Percentiles rank a stretch among this genome's conserved stretches.
These are phyloP conservation scores for Aspergillus neotritici DNA, from an alignment of 2,329 filamentous ascomycete genomes.

Conservation along the genomic window DNA sequence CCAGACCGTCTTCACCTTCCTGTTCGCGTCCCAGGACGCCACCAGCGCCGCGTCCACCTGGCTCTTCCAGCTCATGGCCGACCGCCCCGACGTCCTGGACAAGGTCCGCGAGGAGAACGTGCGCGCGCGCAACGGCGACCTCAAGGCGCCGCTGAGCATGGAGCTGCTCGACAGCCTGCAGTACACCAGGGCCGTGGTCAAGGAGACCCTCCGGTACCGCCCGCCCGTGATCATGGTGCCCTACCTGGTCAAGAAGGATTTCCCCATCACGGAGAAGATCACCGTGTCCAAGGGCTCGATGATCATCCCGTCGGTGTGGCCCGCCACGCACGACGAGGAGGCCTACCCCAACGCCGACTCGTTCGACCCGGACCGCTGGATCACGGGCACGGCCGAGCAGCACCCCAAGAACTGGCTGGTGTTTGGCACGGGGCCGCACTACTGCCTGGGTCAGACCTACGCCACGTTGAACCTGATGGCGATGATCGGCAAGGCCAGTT, in stretches of 20 bases:
- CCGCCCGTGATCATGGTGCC: slow-evolving; percentile 97
- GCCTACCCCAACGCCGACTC: slow-evolving; percentile 84
- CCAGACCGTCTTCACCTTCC: slow-evolving; percentile 90
- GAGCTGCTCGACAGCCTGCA: slow-evolving; percentile 82
- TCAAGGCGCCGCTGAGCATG: slow-evolving; percentile 65
- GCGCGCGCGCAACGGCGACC: slow-evolving; percentile 66
- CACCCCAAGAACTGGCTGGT: slow-evolving; percentile 96
- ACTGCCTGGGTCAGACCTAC: slow-evolving; percentile 91
- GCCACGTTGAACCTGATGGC: slow-evolving; percentile 82
- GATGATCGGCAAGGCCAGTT: slow-evolving; percentile 83
- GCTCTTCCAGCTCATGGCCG: slow-evolving; percentile 90
- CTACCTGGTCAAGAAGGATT: slow-evolving; percentile 89
- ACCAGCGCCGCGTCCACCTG: slow-evolving; percentile 90
- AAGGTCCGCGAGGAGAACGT: slow-evolving; percentile 90
- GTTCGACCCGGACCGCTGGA: slow-evolving; percentile 89
- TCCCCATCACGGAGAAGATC: slow-evolving; percentile 81
- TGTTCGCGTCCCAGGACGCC: slow-evolving; percentile 96
- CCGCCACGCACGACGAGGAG: slow-evolving; percentile 85
- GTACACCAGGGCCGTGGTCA: slow-evolving; percentile 87
- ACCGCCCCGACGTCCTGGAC: slow-evolving; percentile 86
- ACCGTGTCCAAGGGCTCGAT: slow-evolving; percentile 94
- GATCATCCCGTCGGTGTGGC: slow-evolving; percentile 87
- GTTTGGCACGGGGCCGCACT: slow-evolving; percentile 92
- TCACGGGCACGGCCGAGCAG: slow-evolving; percentile 79
- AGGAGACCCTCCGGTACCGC: slow-evolving; percentile 85